Conservation (phyloP, 495 filamentous ascomycete species). For the Podospora pseudocomata region DNA sequence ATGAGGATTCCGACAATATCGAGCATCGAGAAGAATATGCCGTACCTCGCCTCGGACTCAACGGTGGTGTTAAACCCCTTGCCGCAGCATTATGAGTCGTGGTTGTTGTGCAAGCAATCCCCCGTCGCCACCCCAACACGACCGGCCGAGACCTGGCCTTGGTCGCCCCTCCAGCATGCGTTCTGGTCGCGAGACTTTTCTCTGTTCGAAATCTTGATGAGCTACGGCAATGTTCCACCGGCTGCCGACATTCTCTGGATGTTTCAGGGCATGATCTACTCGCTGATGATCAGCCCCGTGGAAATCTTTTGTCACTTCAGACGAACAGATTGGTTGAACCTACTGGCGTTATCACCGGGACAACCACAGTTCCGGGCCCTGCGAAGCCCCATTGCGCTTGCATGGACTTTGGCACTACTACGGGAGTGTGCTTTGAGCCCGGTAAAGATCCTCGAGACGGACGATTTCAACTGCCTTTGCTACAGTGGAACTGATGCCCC, state of each 20-base stretch:
- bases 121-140: background rate
- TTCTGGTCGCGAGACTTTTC: background rate
- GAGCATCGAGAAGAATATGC: too few relatives aligned
- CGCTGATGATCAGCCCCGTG: background rate
- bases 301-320: background rate
- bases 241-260: background rate
- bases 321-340: background rate
- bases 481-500: too few relatives aligned
- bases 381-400: background rate
- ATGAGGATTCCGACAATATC: background rate
- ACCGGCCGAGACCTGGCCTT: background rate
- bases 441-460: background rate
- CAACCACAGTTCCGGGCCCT: background rate
- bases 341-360: background rate
- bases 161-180: background rate
- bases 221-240: background rate
- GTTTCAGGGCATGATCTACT: background rate
- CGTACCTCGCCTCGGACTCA: background rate
- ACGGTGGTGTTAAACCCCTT: background rate
- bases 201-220: background rate
- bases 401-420: background rate
- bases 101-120: background rate
- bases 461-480: background rate
- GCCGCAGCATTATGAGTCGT: background rate
- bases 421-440: background rate